Evolutionary conservation across 345 rosid species (phyloP), one percentile per base, ranked within the genome.

Genomic region (Euclidium syriacum): DNA sequence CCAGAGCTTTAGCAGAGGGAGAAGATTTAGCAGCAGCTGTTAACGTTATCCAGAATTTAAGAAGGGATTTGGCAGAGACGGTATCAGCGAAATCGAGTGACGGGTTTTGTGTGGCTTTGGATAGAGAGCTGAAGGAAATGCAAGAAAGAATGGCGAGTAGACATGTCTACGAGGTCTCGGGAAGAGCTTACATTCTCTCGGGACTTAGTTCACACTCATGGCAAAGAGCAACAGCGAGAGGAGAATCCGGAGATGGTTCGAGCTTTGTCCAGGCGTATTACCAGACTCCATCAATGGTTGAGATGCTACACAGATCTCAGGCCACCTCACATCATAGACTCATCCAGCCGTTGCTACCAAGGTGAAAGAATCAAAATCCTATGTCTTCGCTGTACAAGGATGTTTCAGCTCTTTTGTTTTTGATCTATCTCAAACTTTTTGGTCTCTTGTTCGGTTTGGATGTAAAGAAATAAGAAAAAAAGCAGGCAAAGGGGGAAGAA

Each of bases 141-240:
- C 96, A 90, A 71, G 97, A 90, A 67, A 80, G 99, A 77, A 87
- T 90, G 96, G 82, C 85, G 25, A 94, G 91, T 67, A 85, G 92
- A 71, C 95, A 90, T 57, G 90, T 90, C 20, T 94, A 94, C 6
- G 96, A 94, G 74, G 87, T 82, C 39, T 94, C 95, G 0, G 97
- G 99, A 16, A 83, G 99, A 61, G 99, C 97, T 29, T 94, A 90
- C 53, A 86, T 94, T 49, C 91, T 94, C 12, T 94, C 99, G 0
- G 99, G 99, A 47, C 87, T 94, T 44, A 94, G 97, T 75, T 94
- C 99, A 6, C 97, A 94, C 54, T 94, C 96, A 9, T 90, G 99
- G 99, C 99, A 94, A 75, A 80, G 99, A 80, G 97, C 99, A 23
- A 90, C 97, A 8, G 75, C 96, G 8, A 90, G 99, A 78, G 97